Base-by-base conservation (phyloP, 164 flowering plant genomes). In the Echeveria elegans region DNA sequence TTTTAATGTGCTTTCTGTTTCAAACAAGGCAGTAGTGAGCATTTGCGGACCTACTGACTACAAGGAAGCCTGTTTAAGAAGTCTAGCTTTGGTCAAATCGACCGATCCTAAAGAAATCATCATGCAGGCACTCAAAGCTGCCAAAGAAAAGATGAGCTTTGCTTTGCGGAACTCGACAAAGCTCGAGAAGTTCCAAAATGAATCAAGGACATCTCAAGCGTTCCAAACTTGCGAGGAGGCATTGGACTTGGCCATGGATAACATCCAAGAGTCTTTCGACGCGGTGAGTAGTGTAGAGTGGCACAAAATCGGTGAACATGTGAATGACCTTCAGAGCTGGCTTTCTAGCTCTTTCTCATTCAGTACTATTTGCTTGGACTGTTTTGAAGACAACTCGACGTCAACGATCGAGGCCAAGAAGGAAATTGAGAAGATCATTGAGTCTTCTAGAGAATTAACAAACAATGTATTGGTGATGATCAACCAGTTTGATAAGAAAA, bases 31-130 rank as follows among this genome's bases (percentile, higher is more conserved):
- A 0, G 63, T 84, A 19, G 5, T 77, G 23, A 64, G 76, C 63
- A 72, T 86, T 2, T 87, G 92, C 68, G 72, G 78, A 12, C 81
- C 83, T 7, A 81, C 84, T 0, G 83, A 80, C 23, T 82, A 82
- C 69, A 72, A 65, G 28, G 74, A 81, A 18, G 64, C 82, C 3
- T 85, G 92, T 45, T 72, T 52, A 1, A 63, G 70, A 1, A 75
- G 75, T 65, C 76, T 87, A 0, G 5, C 18, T 29, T 14, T 10
- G 21, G 11, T 19, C 1, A 7, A 68, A 0, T 59, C 72, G 0
- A 61, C 71, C 10, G 86, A 87, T 67, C 83, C 87, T 0, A 72
- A 77, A 29, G 80, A 83, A 52, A 79, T 85, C 5, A 72, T 87
- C 52, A 66, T 69, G 69, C 43, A 31, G 0, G 86, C 74, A 0